Evolutionary conservation across 768 basidiomycete species (phyloP).

Genomic region (Amylocystis lapponica): DNA sequence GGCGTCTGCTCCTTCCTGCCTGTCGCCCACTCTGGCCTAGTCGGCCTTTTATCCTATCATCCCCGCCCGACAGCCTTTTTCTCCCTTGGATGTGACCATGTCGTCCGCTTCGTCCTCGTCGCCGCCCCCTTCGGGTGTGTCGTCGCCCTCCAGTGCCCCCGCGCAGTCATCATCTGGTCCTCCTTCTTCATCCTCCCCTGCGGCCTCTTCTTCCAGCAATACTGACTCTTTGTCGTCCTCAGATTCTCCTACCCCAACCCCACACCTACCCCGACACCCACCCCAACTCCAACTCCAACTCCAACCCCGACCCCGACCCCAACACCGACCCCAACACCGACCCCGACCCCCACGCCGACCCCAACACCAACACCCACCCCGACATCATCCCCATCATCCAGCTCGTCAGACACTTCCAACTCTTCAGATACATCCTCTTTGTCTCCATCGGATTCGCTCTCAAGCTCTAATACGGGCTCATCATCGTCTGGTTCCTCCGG

Average conservation of each 20-base stretch:
- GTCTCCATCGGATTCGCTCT: too few species aligned
- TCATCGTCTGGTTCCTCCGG: not conserved
- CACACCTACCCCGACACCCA: slow-evolving; percentile 4
- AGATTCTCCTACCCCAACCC: slow-evolving; percentile 1
- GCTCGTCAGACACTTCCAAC: slow-evolving; percentile 1
- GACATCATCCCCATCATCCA: too few species aligned
- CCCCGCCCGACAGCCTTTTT: too few species aligned
- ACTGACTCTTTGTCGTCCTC: slow-evolving; percentile 3
- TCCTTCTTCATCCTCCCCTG: not conserved
- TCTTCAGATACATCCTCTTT: not conserved
- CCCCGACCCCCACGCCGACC: not conserved
- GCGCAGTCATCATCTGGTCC: slow-evolving; percentile 5
- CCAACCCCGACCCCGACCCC: slow-evolving; percentile 3
- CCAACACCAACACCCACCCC: not conserved
- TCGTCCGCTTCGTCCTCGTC: slow-evolving; percentile 3
- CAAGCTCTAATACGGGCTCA: too few species aligned
- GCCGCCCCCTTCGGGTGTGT: not conserved
- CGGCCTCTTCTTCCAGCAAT: not conserved
- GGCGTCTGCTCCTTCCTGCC: too few species aligned
- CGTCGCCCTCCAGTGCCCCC: slow-evolving; percentile 5
- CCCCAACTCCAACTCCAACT: slow-evolving; percentile 1
- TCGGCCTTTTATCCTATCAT: too few species aligned
- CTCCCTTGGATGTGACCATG: too few species aligned
- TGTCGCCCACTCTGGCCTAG: too few species aligned
- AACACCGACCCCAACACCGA: not conserved